Percentiles rank a stretch among this genome's conserved stretches.
Evolutionary conservation across 1,139 yeast species (phyloP).

Genomic region (Taphrina sp.): DNA sequence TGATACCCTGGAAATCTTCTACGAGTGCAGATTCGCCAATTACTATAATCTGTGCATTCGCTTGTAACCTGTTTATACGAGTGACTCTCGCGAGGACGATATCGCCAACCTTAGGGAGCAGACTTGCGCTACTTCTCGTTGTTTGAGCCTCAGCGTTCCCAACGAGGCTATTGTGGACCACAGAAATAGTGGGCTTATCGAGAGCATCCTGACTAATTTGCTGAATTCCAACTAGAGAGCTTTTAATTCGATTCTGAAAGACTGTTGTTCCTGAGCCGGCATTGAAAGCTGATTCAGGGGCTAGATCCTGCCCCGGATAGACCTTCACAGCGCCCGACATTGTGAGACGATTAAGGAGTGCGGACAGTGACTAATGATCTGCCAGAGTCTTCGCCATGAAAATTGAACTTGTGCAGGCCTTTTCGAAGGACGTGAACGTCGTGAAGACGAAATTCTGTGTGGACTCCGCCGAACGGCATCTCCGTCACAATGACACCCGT

Average conservation of each 20-base stretch:
- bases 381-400: no score
- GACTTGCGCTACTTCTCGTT: conserved; percentile 34
- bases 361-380: no score
- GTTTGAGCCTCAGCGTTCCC: neutral
- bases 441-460: no score
- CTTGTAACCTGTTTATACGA: conserved; percentile 65
- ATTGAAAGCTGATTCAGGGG: conserved; percentile 34
- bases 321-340: neutral
- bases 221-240: conserved; percentile 30
- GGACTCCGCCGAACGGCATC: no score
- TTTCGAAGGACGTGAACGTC: no score
- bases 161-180: conserved; percentile 9
- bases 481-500: no score
- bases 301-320: conserved; percentile 38
- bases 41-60: conserved; percentile 76
- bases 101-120: conserved; percentile 81
- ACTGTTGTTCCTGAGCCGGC: conserved; percentile 38
- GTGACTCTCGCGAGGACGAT: conserved; percentile 75
- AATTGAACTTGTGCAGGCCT: no score
- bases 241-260: conserved; percentile 33
- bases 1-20: conserved; percentile 86
- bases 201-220: conserved; percentile 24
- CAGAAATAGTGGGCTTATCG: conserved; percentile 14
- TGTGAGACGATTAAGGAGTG: neutral
- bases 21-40: conserved; percentile 54